Evolutionary conservation across 169 alveolate species (phyloP), one percentile per base, ranked within the genome.

Genomic region (Plasmodium ovale): DNA sequence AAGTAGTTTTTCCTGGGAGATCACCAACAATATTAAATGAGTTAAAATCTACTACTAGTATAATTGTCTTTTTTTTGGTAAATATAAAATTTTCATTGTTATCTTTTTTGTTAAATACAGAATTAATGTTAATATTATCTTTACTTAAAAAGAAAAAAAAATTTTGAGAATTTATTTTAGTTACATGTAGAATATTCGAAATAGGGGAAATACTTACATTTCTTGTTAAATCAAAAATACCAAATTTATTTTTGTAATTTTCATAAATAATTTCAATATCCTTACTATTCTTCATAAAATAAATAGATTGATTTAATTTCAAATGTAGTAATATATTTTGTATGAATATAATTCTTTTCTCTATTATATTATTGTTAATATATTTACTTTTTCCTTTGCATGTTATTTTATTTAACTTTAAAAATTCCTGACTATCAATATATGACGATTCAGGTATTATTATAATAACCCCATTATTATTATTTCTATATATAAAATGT

Each of bases 191-290:
- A 25, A 16, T 47, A 47, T 77, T 77, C 5, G 88, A 60, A 19
- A 77, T 16, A 33, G 73, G 88, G 44, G 21, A 21, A 67, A 77
- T 47, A 47, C 64, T 82, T 4, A 65, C 58, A 82, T 65, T 82
- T 82, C 90, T 82, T 25, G 90, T 82, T 67, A 82, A 82, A 56
- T 82, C 90, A 56, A 82, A 82, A 16, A 31, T 14, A 29, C 72
- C 68, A 67, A 82, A 65, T 54, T 67, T 82, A 27, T 64, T 62
- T 59, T 65, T 53, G 49, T 82, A 82, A 33, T 82, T 82, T 65
- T 64, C 64, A 56, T 82, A 82, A 51, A 82, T 82, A 9, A 58
- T 27, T 58, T 82, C 72, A 58, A 82, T 59, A 42, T 82, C 90
- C 21, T 47, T 23, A 69, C 67, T 67, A 58, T 64, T 65, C 53